Evolutionary conservation across 2,329 filamentous ascomycete species (phyloP).

Genomic region (Grosmannia clavigera): DNA sequence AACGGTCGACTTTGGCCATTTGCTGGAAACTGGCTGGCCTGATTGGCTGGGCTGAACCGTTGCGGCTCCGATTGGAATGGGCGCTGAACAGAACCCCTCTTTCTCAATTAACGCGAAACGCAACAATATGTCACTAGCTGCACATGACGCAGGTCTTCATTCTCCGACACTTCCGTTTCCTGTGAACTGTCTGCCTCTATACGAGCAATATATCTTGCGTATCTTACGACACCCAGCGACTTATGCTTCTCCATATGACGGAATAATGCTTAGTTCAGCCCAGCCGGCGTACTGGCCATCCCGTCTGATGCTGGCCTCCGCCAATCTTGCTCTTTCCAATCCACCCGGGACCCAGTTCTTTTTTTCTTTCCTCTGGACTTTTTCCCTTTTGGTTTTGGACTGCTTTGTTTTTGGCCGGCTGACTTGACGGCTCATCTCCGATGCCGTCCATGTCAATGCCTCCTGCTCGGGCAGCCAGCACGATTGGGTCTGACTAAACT

Average conservation of each 20-base stretch:
- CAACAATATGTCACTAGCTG: too few relatives aligned
- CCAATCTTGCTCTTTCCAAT: background rate
- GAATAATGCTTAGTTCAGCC: background rate
- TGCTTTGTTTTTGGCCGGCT: background rate
- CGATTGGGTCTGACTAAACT: background rate
- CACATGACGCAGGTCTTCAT: background rate
- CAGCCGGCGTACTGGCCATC: background rate
- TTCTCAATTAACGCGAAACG: background rate
- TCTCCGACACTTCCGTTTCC: background rate
- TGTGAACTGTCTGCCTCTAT: too few relatives aligned
- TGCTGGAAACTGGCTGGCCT: background rate
- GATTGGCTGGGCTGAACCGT: background rate
- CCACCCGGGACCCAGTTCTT: background rate
- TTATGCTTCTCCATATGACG: background rate
- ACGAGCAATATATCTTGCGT: background rate
- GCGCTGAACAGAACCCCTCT: background rate
- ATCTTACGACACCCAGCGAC: background rate
- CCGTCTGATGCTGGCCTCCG: background rate
- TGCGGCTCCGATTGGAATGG: background rate
- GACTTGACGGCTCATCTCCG: background rate
- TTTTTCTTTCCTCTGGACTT: background rate
- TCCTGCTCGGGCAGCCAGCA: background rate
- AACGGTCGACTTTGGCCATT: background rate
- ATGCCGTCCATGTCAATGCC: slow-evolving; percentile 2
- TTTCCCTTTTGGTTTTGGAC: background rate